phyloP scores from a whole-genome alignment of 495 filamentous ascomycete genomes.

The Rusavskia elegans region DNA sequence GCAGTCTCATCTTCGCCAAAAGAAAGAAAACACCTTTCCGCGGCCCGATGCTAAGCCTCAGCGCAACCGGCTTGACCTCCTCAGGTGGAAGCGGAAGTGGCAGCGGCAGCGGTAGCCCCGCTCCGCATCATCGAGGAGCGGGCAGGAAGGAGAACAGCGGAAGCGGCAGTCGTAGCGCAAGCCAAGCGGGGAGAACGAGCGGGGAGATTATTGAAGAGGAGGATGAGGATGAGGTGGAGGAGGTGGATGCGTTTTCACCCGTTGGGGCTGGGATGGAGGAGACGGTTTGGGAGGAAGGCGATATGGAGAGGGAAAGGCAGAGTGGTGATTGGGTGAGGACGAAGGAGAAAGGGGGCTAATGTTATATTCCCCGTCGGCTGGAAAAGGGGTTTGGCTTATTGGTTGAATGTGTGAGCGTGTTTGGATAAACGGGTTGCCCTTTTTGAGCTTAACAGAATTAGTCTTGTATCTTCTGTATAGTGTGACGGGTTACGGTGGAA shows the following conservation, averaged over 20 bases:
- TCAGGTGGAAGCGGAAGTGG: background rate
- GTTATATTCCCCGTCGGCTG: background rate
- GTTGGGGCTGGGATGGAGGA: conserved; percentile 39
- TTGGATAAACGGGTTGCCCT: too few species aligned
- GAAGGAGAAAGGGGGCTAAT: background rate
- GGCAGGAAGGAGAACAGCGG: conserved; percentile 15
- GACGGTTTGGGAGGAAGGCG: conserved; percentile 25
- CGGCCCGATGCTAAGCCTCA: conserved; percentile 56
- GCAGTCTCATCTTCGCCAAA: conserved; percentile 74
- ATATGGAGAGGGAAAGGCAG: conserved; percentile 4
- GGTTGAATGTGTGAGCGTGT: too few species aligned
- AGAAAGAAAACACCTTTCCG: conserved; percentile 81
- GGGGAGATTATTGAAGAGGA: conserved; percentile 73
- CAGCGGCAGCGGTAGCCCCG: conserved; percentile 5
- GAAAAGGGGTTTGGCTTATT: background rate
- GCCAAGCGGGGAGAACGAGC: conserved; percentile 39
- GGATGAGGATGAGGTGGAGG: conserved; percentile 56
- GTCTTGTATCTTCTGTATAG: too few species aligned
- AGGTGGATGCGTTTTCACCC: conserved; percentile 52
- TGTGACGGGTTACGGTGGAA: too few species aligned
- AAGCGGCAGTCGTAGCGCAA: conserved; percentile 31
- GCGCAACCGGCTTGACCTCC: conserved; percentile 10
- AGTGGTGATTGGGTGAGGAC: background rate
- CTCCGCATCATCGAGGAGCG: background rate
- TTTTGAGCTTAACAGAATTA: too few species aligned